Base-by-base conservation (phyloP, 768 basidiomycete species). In the Phanerochaete sordida region DNA sequence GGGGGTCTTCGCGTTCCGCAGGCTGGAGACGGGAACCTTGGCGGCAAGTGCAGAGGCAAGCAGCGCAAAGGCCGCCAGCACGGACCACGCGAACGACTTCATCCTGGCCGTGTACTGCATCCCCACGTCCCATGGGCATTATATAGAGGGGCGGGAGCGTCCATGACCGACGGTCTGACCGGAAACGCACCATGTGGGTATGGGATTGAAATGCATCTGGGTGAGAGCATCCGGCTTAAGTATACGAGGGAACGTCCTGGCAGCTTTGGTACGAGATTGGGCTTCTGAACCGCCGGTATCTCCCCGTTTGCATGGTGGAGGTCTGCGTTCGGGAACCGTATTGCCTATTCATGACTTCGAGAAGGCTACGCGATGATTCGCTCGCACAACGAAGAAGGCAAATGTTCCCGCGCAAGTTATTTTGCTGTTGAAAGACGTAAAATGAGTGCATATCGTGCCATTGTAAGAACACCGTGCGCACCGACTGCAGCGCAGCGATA, bases 11-110 rank as follows among this genome's bases (percentile, higher is more conserved):
- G 45, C 47, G 15, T 51, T 37, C 19, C 62, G 43, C 27, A 70
- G 26, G 37, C 60, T 62, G 1, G 66, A 63, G 28, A 58, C 16
- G 9, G 69, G 63, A 57, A 70, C 65, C 55, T 49, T 45, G 12
- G 53, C 56, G 35, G 63, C 45, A 39, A 52, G 30, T 8, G 28
- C 46, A 21, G 57, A 13, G 37, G 30, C n/a, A 30, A 48, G 48
- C 28, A 56, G n/a, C 39, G 46, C 23, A 19, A 26, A 23, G 28
- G 33, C 11, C 3, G 35, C 26, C 37, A 51, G 30, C 15, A 30
- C 21, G 16, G 58, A 53, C 64, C 54, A 57, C n/a, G 46, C 24
- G 28, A 39, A 19, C 23, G 33, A 31, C 63, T 56, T 58, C 63
- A 64, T 64, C 30, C 37, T 24, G 58, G 45, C 47, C 47, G 23